A percentile compares a stretch with the other conserved stretches of the same genome.
phyloP scores from a whole-genome alignment of 352 stramenopile genomes.

The Phytophthora fragariaefolia region DNA sequence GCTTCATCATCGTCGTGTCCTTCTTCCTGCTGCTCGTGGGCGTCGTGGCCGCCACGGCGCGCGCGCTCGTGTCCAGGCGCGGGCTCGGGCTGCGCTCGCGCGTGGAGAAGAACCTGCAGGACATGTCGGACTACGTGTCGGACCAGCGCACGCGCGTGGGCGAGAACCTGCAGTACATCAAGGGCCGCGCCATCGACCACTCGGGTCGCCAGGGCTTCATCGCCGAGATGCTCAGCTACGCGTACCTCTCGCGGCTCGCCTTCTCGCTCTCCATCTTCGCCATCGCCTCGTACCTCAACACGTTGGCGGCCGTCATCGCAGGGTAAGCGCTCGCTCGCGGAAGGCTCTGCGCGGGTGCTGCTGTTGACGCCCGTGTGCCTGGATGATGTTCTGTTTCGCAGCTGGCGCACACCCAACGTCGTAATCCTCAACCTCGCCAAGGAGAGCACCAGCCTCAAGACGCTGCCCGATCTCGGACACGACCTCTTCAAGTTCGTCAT shows the following conservation, averaged over 20 bases:
- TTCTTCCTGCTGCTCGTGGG: slow-evolving; percentile 73
- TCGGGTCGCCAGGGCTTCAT: slow-evolving; percentile 84
- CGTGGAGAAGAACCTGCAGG: slow-evolving; percentile 78
- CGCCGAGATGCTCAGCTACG: slow-evolving; percentile 88
- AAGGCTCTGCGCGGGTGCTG: background rate
- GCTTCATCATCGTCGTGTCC: slow-evolving; percentile 84
- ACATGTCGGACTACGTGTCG: slow-evolving; percentile 79
- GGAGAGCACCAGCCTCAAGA: slow-evolving; percentile 70
- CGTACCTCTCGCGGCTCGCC: slow-evolving; percentile 82
- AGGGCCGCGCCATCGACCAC: slow-evolving; percentile 75
- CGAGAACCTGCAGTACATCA: slow-evolving; percentile 79
- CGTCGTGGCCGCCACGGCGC: slow-evolving; percentile 56
- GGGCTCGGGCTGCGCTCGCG: slow-evolving; percentile 57
- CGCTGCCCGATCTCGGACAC: slow-evolving; percentile 83
- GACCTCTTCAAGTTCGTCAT: slow-evolving; percentile 90
- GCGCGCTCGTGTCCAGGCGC: slow-evolving; percentile 48
- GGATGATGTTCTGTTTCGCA: slow-evolving; percentile 23
- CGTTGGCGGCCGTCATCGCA: slow-evolving; percentile 78
- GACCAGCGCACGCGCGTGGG: slow-evolving; percentile 70
- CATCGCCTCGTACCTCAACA: slow-evolving; percentile 86
- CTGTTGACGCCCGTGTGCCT: background rate
- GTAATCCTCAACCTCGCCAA: slow-evolving; percentile 76
- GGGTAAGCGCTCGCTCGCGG: slow-evolving; percentile 40
- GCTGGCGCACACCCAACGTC: slow-evolving; percentile 85
- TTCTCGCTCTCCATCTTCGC: slow-evolving; percentile 81